These are phyloP conservation scores for Calvatia gigantea DNA, from an alignment of 768 basidiomycete species.

Conservation along the genomic window DNA sequence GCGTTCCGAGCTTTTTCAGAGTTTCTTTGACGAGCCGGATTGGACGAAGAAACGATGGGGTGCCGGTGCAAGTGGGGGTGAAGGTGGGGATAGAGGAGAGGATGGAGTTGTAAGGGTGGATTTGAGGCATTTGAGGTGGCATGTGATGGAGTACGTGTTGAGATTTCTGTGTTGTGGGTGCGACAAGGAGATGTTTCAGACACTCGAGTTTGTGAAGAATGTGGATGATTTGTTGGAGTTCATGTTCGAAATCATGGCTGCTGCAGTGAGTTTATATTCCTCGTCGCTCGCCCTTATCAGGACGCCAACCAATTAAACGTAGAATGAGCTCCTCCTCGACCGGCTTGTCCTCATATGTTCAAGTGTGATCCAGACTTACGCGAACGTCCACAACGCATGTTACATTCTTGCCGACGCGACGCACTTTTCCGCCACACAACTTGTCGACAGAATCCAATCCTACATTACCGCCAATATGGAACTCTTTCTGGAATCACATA, in stretches of 20 bases:
- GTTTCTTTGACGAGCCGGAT: conserved; percentile 76
- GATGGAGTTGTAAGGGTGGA: conserved; percentile 58
- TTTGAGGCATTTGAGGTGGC: conserved; percentile 70
- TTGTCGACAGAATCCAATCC: conserved; percentile 68
- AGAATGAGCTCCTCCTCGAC: conserved; percentile 91
- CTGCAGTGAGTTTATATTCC: conserved; percentile 54
- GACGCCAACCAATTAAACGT: background rate
- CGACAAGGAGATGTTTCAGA: conserved; percentile 64
- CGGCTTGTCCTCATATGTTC: conserved; percentile 84
- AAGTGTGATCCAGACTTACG: conserved; percentile 58
- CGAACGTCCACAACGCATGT: conserved; percentile 73
- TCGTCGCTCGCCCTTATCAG: background rate
- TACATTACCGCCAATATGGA: conserved; percentile 88
- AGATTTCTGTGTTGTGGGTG: conserved; percentile 74
- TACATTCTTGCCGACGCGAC: conserved; percentile 80
- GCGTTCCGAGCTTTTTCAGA: conserved; percentile 78
- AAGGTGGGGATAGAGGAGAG: conserved; percentile 16
- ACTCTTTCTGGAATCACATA: conserved; percentile 72
- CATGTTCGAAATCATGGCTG: conserved; percentile 82
- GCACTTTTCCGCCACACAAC: conserved; percentile 65
- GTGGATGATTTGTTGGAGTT: conserved; percentile 81
- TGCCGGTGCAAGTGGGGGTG: background rate
- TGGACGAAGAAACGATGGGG: conserved; percentile 71
- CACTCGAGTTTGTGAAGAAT: conserved; percentile 54
- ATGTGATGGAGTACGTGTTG: conserved; percentile 72